phyloP scores from a whole-genome alignment of 768 basidiomycete genomes.

The Phylloporus sp. region DNA sequence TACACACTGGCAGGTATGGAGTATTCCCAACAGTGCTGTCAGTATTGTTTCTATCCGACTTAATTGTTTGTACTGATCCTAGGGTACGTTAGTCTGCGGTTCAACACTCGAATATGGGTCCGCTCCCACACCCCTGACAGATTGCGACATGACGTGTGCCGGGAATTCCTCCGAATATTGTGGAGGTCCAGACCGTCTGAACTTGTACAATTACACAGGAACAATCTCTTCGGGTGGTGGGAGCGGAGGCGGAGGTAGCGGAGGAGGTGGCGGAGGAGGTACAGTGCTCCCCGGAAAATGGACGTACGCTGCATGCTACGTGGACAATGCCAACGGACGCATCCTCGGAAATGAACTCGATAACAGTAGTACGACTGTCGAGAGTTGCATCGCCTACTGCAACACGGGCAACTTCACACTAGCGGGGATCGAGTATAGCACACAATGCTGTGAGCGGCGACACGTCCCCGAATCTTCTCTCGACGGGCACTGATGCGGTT shows the following conservation, averaged over 20 bases:
- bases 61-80: slow-evolving; percentile 40
- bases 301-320: slow-evolving; percentile 63
- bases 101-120: slow-evolving; percentile 17
- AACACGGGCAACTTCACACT: slow-evolving; percentile 51
- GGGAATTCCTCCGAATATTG: slow-evolving; percentile 52
- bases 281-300: slow-evolving; percentile 52
- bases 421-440: slow-evolving; percentile 66
- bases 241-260: slow-evolving; percentile 32
- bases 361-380: slow-evolving; percentile 46
- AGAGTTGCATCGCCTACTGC: slow-evolving; percentile 63
- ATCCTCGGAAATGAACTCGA: slow-evolving; percentile 46
- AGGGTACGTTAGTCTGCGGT: slow-evolving; percentile 32
- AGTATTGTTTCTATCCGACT: slow-evolving; percentile 14
- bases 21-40: slow-evolving; percentile 48
- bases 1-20: slow-evolving; percentile 45
- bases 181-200: slow-evolving; percentile 58
- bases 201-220: slow-evolving; percentile 17
- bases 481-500: slow-evolving; percentile 1
- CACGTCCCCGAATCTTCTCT: background rate
- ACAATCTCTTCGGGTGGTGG: slow-evolving; percentile 16
- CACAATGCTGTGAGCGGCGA: slow-evolving; percentile 43
- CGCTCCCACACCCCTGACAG: slow-evolving; percentile 40
- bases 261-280: too few species aligned
- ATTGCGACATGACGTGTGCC: slow-evolving; percentile 43
- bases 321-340: slow-evolving; percentile 69